Evolutionary conservation across 176 grass and related monocot genomes (phyloP).

Genomic region (Musa troglodytarum): DNA sequence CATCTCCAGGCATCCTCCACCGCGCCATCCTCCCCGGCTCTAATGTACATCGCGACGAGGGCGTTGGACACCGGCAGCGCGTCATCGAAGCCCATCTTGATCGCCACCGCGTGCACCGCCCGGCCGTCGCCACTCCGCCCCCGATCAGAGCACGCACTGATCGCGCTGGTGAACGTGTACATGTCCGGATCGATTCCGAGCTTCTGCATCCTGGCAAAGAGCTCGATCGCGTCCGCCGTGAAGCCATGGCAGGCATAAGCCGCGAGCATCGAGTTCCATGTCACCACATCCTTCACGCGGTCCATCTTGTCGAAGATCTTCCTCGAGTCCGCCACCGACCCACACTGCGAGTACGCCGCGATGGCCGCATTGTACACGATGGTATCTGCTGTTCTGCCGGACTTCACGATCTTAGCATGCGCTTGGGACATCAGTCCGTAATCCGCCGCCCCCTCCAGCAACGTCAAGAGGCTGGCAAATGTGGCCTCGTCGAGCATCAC

Average conservation of each 20-base stretch:
- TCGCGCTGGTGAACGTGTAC: constrained; percentile 55
- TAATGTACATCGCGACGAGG: constrained; percentile 48
- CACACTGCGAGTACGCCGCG: constrained; percentile 40
- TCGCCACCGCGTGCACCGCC: constrained; percentile 32
- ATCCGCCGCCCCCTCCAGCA: not conserved
- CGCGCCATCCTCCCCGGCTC: constrained; percentile 22
- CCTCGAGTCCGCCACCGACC: constrained; percentile 20
- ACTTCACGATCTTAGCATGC: constrained; percentile 49
- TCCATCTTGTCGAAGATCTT: constrained; percentile 48
- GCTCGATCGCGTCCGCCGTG: constrained; percentile 10
- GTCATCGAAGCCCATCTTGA: constrained; percentile 36
- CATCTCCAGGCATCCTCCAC: constrained; percentile 52
- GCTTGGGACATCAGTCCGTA: constrained; percentile 30
- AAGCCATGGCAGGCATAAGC: constrained; percentile 33
- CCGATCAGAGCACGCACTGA: constrained; percentile 33
- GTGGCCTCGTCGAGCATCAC: constrained; percentile 38
- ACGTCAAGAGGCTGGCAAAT: constrained; percentile 33
- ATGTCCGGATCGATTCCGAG: constrained; percentile 29
- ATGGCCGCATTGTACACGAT: constrained; percentile 45
- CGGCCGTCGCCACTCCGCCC: constrained; percentile 19
- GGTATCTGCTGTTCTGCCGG: constrained; percentile 15
- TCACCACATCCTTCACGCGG: constrained; percentile 40
- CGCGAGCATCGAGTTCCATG: constrained; percentile 64
- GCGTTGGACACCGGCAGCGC: constrained; percentile 39
- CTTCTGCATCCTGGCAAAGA: constrained; percentile 34